Conservation (phyloP, 2,329 filamentous ascomycete genomes). For the Verticillium zaregamsianum region DNA sequence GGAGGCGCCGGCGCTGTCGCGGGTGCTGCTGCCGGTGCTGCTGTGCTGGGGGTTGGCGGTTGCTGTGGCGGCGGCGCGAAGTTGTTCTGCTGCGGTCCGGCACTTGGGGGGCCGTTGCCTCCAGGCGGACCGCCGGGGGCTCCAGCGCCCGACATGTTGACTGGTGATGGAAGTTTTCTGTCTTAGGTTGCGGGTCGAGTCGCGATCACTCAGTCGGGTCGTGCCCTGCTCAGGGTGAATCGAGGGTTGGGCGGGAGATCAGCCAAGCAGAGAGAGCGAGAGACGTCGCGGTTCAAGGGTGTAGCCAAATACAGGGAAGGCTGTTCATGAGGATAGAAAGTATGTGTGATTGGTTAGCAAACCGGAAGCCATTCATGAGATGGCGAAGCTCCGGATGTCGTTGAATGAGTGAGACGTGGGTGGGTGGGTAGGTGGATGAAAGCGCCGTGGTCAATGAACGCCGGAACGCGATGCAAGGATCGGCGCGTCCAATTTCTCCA, state of each 20-base stretch:
- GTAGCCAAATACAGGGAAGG: neutral
- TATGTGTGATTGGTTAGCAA: neutral
- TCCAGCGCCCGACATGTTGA: conserved; percentile 25
- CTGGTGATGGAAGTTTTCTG: conserved; percentile 12
- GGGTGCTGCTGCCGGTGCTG: neutral
- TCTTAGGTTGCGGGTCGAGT: neutral
- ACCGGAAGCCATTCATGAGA: neutral
- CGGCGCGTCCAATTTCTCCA: neutral
- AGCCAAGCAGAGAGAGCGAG: too few species aligned
- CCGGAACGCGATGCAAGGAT: neutral
- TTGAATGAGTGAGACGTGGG: neutral
- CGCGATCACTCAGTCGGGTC: neutral
- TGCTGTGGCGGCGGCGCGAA: neutral
- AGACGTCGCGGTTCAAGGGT: neutral
- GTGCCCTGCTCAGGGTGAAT: neutral
- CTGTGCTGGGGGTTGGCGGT: neutral
- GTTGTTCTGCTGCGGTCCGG: neutral
- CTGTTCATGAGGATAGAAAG: neutral
- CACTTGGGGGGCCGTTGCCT: neutral
- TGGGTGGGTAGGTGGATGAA: neutral
- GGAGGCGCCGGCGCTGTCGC: neutral
- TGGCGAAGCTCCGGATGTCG: neutral
- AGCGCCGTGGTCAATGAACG: neutral
- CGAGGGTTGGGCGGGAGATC: too few species aligned
- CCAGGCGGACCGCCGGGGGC: neutral